Evolutionary conservation across 306 rosid species (phyloP), one percentile per base, ranked within the genome.

Genomic region (Trifolium subterraneum): DNA sequence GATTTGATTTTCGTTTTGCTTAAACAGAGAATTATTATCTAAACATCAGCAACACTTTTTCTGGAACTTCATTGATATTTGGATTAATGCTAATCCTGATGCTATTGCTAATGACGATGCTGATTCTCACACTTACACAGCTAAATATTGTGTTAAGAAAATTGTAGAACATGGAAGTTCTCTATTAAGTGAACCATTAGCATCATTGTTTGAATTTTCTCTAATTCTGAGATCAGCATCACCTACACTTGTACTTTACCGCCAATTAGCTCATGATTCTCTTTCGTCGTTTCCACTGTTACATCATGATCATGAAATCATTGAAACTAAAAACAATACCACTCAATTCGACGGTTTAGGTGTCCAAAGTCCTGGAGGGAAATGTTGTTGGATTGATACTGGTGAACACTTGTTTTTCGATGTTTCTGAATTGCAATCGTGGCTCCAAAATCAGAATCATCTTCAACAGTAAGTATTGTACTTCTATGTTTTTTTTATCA

Each of bases 301-400:
- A 54, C 93, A 90, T 71, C 14, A 44, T 8, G 51, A 71, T 5
- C 87, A 10, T 6, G 90, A 79, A 76, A 48, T 6, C 33, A 29
- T 55, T 12, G 90, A 80, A 63, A 50, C 79, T n/a, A 70, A 64
- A 33, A 63, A 73, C 62, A 45, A 68, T 8, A 19, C 38, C 10
- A 48, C 29, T 23, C 83, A 71, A 50, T 71, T 87, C 64, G 94
- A 89, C 69, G 91, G 86, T 79, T 77, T 29, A 33, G 80, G 73
- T 75, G 91, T 84, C 1, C 73, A 80, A 65, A 65, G 83, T 42
- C 89, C 88, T 7, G 78, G 72, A 31, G 96, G 96, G 14, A 92
- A 84, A 27, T 94, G 99, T 62, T 92, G 97, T 74, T 94, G 99
- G 97, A 87, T 94, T 70, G 95, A 94, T 79, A 88, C 86, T 44